Base-by-base conservation (phyloP, 768 basidiomycete species). In the Filobasidium floriforme region DNA sequence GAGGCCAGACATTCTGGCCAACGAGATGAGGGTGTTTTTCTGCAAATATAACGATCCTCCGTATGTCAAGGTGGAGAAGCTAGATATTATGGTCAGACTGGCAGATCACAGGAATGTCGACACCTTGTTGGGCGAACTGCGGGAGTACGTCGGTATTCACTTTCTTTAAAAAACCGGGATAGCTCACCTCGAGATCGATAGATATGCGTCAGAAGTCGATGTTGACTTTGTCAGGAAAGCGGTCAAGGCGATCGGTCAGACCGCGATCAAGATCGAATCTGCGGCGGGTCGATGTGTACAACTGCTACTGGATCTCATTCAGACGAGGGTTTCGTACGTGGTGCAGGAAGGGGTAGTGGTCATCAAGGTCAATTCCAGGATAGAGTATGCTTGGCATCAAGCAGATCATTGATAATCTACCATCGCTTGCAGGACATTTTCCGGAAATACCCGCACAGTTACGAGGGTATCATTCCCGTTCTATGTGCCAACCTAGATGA, bases 11-110 rank as follows among this genome's bases (percentile, higher is more conserved):
- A 83, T 96, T 66, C 84, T 99, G 10, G 85, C 88, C 7, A 96
- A 89, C 79, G 94, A 99, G 79, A 93, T 99, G 90, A 85, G 93
- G 54, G 96, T 99, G 22, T 99, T 99, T 79, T 99, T 98, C 83
- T 97, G 94, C 86, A 99, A 99, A 79, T 98, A 99, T 81, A 98
- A 98, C 74, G 94, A 99, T 75, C 94, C 94, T 6, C 81, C 94
- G n/a, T 99, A 98, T 74, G 93, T 98, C 77, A 99, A 99, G 79
- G 85, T 97, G 61, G 96, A 97, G 79, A 98, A 99, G 79, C 81
- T 99, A 70, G 96, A 97, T 72, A 96, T 98, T 76, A 99, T 99
- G 96, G 89, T 97, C 60, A 84, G 91, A 63, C 81, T 99, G 64
- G 92, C 91, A 14, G 84, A 83, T 24, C 94, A 97, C 68, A 87